A percentile compares a stretch with the other conserved stretches of the same genome.
phyloP scores from a whole-genome alignment of 2,329 filamentous ascomycete genomes.

The Talaromyces marneffei region DNA sequence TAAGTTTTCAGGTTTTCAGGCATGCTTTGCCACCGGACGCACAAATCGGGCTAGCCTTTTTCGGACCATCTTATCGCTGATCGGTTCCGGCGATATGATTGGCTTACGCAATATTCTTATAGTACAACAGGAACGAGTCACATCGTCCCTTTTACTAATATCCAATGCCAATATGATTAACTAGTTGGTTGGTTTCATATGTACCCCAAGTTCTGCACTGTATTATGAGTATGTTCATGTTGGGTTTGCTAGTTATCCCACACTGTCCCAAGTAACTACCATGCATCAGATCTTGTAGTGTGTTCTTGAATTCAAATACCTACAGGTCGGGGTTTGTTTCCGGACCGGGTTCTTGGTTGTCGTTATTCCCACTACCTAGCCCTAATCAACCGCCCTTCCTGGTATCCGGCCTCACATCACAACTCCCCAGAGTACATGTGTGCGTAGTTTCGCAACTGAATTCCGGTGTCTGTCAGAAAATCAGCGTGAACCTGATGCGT shows the following conservation, averaged over 20 bases:
- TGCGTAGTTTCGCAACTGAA: not conserved
- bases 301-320: too few relatives aligned
- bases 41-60: not conserved
- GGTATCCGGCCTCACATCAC: not conserved
- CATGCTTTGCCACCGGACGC: not conserved
- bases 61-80: constrained; percentile 1
- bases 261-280: too few relatives aligned
- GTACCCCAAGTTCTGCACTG: too few relatives aligned
- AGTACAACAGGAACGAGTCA: not conserved
- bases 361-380: not conserved
- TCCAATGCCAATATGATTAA: not conserved
- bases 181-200: too few relatives aligned
- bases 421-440: not conserved
- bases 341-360: too few relatives aligned
- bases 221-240: too few relatives aligned
- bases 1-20: constrained; percentile 8
- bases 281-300: not conserved
- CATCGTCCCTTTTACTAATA: not conserved
- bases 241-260: too few relatives aligned
- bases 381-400: not conserved
- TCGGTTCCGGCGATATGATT: not conserved
- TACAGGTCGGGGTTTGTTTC: too few relatives aligned
- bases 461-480: not conserved
- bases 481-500: too few relatives aligned
- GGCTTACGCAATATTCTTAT: not conserved